Conservation (phyloP, 169 alveolate genomes). For the Plasmodium coatneyi region DNA sequence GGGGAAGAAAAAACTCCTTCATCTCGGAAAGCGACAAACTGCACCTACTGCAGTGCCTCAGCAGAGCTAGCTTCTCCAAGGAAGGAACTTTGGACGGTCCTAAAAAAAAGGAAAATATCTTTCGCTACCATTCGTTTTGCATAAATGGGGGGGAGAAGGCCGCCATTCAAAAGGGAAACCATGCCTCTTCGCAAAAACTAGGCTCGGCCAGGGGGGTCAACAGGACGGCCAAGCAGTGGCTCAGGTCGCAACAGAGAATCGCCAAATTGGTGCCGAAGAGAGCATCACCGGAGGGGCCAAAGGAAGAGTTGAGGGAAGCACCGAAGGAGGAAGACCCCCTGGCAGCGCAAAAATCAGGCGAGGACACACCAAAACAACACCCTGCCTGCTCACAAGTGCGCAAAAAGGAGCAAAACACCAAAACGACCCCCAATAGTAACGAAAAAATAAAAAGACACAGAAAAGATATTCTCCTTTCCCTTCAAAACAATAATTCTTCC, state of each 20-base stretch:
- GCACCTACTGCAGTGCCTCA: slow-evolving; percentile 5
- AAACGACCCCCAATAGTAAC: neutral
- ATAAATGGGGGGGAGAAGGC: neutral
- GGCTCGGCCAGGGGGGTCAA: neutral
- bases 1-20: neutral
- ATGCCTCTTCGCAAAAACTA: neutral
- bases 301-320: neutral
- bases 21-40: slow-evolving; percentile 37
- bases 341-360: neutral
- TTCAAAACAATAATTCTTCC: neutral
- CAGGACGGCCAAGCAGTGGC: neutral
- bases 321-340: neutral
- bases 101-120: slow-evolving; percentile 22
- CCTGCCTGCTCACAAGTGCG: neutral
- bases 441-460: neutral
- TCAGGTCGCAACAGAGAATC: neutral
- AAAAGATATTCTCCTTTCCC: neutral
- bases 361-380: neutral
- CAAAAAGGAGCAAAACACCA: neutral
- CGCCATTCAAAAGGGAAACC: neutral
- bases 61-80: slow-evolving; percentile 1
- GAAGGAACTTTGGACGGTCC: neutral
- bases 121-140: slow-evolving; percentile 50
- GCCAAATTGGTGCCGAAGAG: neutral
- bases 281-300: neutral